A percentile compares a stretch with the other conserved stretches of the same genome.
Evolutionary conservation across 2,329 filamentous ascomycete species (phyloP).

Genomic region (Penicillium sp.): DNA sequence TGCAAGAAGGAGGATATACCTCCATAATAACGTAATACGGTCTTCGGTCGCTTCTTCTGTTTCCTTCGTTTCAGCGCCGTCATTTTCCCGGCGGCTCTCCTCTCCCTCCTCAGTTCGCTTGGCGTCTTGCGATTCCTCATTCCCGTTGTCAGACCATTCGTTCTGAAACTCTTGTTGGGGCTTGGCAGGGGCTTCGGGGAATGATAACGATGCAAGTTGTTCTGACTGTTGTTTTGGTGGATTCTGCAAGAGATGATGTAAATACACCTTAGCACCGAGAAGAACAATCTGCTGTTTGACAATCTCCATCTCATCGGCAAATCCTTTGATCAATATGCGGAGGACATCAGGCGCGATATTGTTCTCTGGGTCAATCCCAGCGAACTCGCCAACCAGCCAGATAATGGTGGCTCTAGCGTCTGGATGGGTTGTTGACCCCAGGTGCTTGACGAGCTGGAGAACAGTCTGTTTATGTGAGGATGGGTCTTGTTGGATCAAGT

Average conservation of each 20-base stretch:
- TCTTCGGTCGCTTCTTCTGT: constrained; percentile 45
- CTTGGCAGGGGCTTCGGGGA: constrained; percentile 12
- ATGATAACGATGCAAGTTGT: constrained; percentile 14
- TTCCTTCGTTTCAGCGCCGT: constrained; percentile 17
- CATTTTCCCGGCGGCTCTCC: constrained; percentile 22
- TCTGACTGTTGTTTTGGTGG: constrained; percentile 29
- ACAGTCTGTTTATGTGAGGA: constrained; percentile 78
- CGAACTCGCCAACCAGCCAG: constrained; percentile 95
- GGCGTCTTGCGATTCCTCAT: constrained; percentile 22
- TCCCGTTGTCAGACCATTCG: constrained; percentile 31
- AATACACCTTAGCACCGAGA: constrained; percentile 92
- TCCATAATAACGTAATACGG: constrained; percentile 74
- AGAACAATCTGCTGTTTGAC: constrained; percentile 90
- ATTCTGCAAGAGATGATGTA: constrained; percentile 70
- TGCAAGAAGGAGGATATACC: constrained; percentile 78
- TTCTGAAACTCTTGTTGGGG: constrained; percentile 28
- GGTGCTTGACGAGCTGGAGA: constrained; percentile 81
- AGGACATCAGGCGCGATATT: constrained; percentile 93
- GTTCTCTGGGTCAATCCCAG: constrained; percentile 72
- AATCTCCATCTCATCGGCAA: constrained; percentile 76
- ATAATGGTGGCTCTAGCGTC: constrained; percentile 91
- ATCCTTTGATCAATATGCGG: constrained; percentile 80
- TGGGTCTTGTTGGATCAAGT: constrained; percentile 90
- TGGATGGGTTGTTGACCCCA: constrained; percentile 83
- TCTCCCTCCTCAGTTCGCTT: constrained; percentile 22